These are phyloP conservation scores for Salisapilia sapeloensis DNA, from an alignment of 352 stramenopile genomes.

Conservation along the genomic window DNA sequence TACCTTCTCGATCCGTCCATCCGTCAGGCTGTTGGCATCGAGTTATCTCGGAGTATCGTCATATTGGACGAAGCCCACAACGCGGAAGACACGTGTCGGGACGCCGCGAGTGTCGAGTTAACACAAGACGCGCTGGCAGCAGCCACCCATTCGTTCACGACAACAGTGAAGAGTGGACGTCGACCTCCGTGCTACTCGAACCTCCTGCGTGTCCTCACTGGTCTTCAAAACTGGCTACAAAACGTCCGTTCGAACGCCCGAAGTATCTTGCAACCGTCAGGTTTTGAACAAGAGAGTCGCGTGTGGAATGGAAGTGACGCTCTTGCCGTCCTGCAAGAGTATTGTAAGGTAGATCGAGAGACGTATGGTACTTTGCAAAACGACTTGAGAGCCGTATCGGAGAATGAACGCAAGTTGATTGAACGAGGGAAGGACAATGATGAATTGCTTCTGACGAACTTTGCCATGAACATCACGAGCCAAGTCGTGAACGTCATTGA, in stretches of 20 bases:
- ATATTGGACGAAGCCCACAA: conserved; percentile 81
- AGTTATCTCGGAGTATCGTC: conserved; percentile 56
- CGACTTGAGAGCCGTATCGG: not conserved
- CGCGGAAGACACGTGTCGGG: conserved; percentile 73
- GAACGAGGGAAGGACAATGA: conserved; percentile 7
- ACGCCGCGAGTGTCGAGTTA: conserved; percentile 58
- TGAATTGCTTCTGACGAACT: conserved; percentile 16
- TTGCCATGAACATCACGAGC: conserved; percentile 37
- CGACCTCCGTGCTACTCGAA: conserved; percentile 19
- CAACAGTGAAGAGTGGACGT: conserved; percentile 41
- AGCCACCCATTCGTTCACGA: conserved; percentile 50
- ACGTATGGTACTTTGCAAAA: not conserved
- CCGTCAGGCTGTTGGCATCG: conserved; percentile 43
- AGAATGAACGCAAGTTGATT: conserved; percentile 5
- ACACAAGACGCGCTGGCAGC: conserved; percentile 22
- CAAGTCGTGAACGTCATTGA: conserved; percentile 48
- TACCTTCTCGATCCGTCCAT: conserved; percentile 72
- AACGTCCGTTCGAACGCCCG: conserved; percentile 18
- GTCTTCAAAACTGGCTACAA: conserved; percentile 37
- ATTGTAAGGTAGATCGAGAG: conserved; percentile 2
- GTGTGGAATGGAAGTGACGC: conserved; percentile 44
- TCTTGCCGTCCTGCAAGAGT: conserved; percentile 57
- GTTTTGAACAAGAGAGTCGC: conserved; percentile 58
- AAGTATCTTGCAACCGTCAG: conserved; percentile 25
- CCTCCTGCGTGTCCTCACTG: conserved; percentile 49